Percentiles rank a stretch among this genome's conserved stretches.
phyloP scores from a whole-genome alignment of 176 grass and related monocot species.

The Guadua angustifolia region DNA sequence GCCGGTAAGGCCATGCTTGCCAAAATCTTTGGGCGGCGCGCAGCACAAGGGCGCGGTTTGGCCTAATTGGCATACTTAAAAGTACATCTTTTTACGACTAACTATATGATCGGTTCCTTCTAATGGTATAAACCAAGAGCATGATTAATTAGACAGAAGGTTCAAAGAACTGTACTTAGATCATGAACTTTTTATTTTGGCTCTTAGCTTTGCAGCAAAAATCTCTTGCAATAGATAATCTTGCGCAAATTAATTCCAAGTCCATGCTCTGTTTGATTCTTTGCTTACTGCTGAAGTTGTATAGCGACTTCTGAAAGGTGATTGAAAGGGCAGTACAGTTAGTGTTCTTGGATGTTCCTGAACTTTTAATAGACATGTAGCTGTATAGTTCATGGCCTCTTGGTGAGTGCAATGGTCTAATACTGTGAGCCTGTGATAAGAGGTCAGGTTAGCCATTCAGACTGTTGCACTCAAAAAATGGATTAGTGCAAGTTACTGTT shows the following conservation, averaged over 20 bases:
- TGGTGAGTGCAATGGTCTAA: not conserved
- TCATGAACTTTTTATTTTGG: not conserved
- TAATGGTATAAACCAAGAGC: not conserved
- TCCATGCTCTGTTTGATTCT: conserved; percentile 16
- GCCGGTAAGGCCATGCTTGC: conserved; percentile 56
- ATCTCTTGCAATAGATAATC: not conserved
- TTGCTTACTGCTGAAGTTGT: not conserved
- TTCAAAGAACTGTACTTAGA: conserved; percentile 12
- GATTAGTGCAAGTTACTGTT: conserved; percentile 27
- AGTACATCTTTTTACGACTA: conserved; percentile 1
- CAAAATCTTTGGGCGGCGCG: not conserved
- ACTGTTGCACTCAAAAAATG: not conserved
- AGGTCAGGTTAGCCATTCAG: not conserved
- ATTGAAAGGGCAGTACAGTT: not conserved
- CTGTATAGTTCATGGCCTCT: not conserved
- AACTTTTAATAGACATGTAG: not conserved
- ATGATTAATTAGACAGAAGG: not conserved
- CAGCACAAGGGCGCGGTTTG: not conserved
- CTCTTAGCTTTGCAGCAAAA: conserved; percentile 18
- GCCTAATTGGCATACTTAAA: not conserved
- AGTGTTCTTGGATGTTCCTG: not conserved
- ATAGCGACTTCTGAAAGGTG: not conserved
- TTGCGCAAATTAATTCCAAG: not conserved
- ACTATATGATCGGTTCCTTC: not conserved
- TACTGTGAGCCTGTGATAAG: not conserved